Percentiles rank a stretch among this genome's conserved stretches.
phyloP scores from a whole-genome alignment of 2,329 filamentous ascomycete genomes.

The Penicillium sp. region DNA sequence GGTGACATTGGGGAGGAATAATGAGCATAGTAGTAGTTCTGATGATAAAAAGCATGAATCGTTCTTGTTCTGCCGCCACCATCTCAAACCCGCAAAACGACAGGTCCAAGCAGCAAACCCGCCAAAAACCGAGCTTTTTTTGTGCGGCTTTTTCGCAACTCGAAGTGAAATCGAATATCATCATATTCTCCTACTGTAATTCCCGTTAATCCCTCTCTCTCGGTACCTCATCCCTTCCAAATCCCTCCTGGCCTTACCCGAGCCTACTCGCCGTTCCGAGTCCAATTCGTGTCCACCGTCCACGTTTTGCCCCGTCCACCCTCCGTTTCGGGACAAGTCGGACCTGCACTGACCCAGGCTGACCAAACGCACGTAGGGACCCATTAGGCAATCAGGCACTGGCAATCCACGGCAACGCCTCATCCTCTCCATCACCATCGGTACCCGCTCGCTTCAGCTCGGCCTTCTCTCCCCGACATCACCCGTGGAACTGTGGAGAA shows the following conservation, averaged over 20 bases:
- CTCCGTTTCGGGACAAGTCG: conserved; percentile 35
- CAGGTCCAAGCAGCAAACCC: neutral
- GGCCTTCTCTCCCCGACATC: conserved; percentile 40
- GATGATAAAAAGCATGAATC: neutral
- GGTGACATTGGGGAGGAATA: neutral
- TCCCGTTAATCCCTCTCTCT: neutral
- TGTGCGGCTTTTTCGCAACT: neutral
- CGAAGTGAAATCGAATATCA: neutral
- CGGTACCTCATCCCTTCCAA: neutral
- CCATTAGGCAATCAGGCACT: conserved; percentile 19
- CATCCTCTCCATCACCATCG: conserved; percentile 20
- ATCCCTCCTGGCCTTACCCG: conserved; percentile 10
- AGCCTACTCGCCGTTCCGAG: conserved; percentile 16
- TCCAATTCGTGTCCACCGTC: conserved; percentile 26
- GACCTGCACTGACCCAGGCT: conserved; percentile 20
- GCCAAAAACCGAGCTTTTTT: neutral
- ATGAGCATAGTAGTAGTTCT: neutral
- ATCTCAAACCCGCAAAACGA: neutral
- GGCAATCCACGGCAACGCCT: conserved; percentile 26
- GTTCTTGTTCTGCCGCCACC: neutral
- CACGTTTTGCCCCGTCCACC: neutral
- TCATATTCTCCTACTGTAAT: too few relatives aligned
- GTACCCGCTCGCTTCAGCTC: conserved; percentile 26
- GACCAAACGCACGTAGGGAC: neutral
- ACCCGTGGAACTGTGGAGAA: conserved; percentile 46